A percentile compares a stretch with the other conserved stretches of the same genome.
Conservation (phyloP, 345 rosid species). For the Gossypium arboreum region DNA sequence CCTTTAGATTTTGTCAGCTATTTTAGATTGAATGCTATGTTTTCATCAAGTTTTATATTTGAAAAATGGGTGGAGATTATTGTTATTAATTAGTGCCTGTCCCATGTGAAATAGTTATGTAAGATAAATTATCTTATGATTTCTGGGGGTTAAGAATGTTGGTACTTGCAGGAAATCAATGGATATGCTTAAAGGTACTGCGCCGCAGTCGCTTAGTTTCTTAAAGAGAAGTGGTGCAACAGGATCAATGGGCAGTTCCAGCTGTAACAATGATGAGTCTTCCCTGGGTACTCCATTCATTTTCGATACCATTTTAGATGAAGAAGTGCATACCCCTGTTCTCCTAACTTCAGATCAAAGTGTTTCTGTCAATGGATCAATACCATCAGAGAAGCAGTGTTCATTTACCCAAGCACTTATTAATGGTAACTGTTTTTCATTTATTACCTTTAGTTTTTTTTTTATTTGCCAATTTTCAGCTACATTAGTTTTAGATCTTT, state of each 20-base stretch:
- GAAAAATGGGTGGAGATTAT: too few species aligned
- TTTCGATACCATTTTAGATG: not conserved
- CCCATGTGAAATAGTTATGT: too few species aligned
- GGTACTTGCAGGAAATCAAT: conserved; percentile 9
- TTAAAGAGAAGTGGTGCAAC: not conserved
- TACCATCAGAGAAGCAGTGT: not conserved
- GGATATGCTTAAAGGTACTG: conserved; percentile 11
- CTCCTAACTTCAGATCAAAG: not conserved
- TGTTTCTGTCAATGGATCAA: not conserved
- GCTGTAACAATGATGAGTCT: not conserved
- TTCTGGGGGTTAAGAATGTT: not conserved
- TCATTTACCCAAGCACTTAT: conserved; percentile 12
- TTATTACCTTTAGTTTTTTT: not conserved
- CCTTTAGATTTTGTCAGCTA: too few species aligned
- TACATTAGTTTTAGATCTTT: not conserved
- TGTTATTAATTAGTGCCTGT: too few species aligned
- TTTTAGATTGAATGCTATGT: too few species aligned
- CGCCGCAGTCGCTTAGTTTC: conserved; percentile 5
- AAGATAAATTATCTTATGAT: too few species aligned
- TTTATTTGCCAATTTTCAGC: not conserved
- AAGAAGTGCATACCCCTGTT: not conserved
- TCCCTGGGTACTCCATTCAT: not conserved
- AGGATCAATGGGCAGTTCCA: not conserved
- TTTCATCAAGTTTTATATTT: too few species aligned
- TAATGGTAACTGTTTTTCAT: conserved; percentile 9